Base-by-base conservation (phyloP, 345 rosid species). In the Psidium guajava region DNA sequence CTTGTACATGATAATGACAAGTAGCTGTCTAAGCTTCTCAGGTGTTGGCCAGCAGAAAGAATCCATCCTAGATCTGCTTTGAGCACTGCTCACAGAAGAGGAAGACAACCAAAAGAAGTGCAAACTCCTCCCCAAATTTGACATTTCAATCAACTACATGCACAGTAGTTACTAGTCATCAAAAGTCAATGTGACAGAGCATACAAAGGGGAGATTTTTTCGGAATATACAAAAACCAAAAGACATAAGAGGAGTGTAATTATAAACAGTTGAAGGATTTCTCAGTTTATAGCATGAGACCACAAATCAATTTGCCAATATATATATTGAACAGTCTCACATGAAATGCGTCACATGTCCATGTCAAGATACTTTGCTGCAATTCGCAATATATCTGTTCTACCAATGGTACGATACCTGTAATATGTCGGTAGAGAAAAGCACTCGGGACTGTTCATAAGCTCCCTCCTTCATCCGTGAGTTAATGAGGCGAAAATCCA, bases 401-500 rank as follows among this genome's bases (percentile, higher is more conserved):
- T 47, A 51, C 77, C 77, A 69, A 69, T 69, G 77, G 36, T 9
- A 88, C 81, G 81, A 86, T 88, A 97, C 99, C 98, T 88, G 91
- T 85, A 89, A 91, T 84, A 96, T 86, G 92, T 97, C 98, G 8
- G 89, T 85, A 83, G 86, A 85, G 88, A 97, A 93, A 83, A 91
- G 96, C 86, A 55, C 15, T 82, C 96, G 99, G 15, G 93, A 91
- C 27, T 25, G 47, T 83, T 93, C 99, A 92, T 97, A 97, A 57
- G 86, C 88, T 89, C 98, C 99, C 47, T 92, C 93, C 87, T 91
- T 94, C 99, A 95, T 94, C 91, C 93, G 93, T 82, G 88, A 86
- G 88, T 95, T 87, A 91, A 97, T 89, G 82, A 87, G 82, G 87
- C 82, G 89, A 82, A 93, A 90, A 90, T 92, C 87, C 27, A 91